Conservation (phyloP, 1,139 yeast species). For the Yamadazyma epiphylla region DNA sequence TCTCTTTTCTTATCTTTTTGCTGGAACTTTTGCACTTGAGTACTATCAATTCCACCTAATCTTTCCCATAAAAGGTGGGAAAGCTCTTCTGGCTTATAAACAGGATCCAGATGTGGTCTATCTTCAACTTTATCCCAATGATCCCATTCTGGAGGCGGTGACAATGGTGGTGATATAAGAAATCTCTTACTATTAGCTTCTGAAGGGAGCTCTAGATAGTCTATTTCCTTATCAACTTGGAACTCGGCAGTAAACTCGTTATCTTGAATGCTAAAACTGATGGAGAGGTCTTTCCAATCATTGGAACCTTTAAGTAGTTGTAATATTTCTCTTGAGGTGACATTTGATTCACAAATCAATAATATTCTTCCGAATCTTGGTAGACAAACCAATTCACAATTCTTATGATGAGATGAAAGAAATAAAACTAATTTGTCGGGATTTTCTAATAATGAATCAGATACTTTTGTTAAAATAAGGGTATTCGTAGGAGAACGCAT, state of each 20-base stretch:
- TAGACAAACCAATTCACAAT: slow-evolving; percentile 34
- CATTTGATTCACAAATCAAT: slow-evolving; percentile 26
- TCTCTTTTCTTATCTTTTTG: slow-evolving; percentile 16
- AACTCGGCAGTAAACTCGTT: slow-evolving; percentile 18
- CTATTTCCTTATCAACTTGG: slow-evolving; percentile 13
- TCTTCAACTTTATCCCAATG: slow-evolving; percentile 43
- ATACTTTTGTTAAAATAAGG: slow-evolving; percentile 33
- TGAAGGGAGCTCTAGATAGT: slow-evolving; percentile 40
- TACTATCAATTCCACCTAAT: slow-evolving; percentile 37
- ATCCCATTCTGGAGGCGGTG: slow-evolving; percentile 48
- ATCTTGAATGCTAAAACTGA: slow-evolving; percentile 34
- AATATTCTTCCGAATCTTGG: slow-evolving; percentile 33
- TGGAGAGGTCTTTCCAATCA: slow-evolving; percentile 15
- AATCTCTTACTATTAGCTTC: slow-evolving; percentile 38
- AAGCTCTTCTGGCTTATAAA: slow-evolving; percentile 38
- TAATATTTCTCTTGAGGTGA: slow-evolving; percentile 20
- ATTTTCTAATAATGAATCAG: slow-evolving; percentile 17
- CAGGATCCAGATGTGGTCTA: slow-evolving; percentile 35
- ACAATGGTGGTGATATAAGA: slow-evolving; percentile 45
- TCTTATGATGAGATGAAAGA: slow-evolving; percentile 20
- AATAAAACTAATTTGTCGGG: slow-evolving; percentile 23
- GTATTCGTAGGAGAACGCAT: slow-evolving; percentile 33
- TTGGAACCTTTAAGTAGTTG: slow-evolving; percentile 13
- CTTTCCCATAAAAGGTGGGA: slow-evolving; percentile 45
- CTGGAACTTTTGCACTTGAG: slow-evolving; percentile 28